Base-by-base conservation (phyloP, 805 yeast genomes). In the Yarrowia sp. region DNA sequence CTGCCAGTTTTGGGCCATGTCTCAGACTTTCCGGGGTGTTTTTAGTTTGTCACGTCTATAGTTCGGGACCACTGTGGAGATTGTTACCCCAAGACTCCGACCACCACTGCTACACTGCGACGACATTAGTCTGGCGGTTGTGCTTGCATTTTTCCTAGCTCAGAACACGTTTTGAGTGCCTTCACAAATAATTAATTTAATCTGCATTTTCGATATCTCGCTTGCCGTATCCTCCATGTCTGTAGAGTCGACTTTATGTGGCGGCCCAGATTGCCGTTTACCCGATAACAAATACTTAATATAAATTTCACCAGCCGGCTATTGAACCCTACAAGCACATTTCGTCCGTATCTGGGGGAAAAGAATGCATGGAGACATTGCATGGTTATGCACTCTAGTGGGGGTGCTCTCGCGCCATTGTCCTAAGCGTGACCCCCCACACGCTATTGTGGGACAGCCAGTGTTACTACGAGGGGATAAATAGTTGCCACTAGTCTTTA, bases 381-480 rank as follows among this genome's bases (percentile, higher is more conserved):
- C 58, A 51, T 51, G 32, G 40, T 33, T 35, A 51, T 51, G 58
- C 58, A 51, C 41, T 30, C 22, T 22, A 21, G 58, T 51, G 58
- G 58, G 58, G 58, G 58, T 21, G 28, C n/a, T 28, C 33, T 51
- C 41, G 58, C 58, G 32, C 58, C 58, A 51, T 51, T 35, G 58
- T 22, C 14, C 21, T 22, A 22, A 32, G 16, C 3, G 8, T 9
- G 19, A n/a, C 4, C 40, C 58, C 58, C 58, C 58, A 33, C 58
- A 28, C 21, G 4, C 4, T 40, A 16, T 26, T 33, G 21, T 24
- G 21, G 41, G 10, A 8, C 49, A 7, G 14, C 48, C 10, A 26
- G 16, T 8, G 38, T 41, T 17, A 6, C 40, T 2, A 6, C 12
- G 5, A 32, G 16, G 14, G 17, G 30, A 35, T 51, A 51, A 33